Evolutionary conservation across 1,284 basidiomycete species (phyloP).

Genomic region (Leccinum fuscescens): DNA sequence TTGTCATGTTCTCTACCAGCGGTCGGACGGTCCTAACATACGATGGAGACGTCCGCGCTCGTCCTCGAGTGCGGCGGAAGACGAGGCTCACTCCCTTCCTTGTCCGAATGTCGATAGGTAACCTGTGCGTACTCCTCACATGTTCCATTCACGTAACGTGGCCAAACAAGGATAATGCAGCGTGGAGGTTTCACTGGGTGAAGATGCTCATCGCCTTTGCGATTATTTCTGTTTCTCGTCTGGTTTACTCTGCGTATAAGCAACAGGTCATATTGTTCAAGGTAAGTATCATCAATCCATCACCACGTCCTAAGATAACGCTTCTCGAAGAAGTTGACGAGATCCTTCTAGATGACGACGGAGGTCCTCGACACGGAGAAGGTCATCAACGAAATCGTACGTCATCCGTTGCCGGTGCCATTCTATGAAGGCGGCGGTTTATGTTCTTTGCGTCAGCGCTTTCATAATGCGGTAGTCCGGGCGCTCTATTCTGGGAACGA

Average conservation of each 20-base stretch:
- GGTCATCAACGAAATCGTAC: too few relatives aligned
- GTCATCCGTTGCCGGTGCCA: too few relatives aligned
- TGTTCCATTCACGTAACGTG: neutral
- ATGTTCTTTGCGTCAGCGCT: too few relatives aligned
- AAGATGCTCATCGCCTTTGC: slow-evolving; percentile 70
- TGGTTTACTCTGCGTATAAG: slow-evolving; percentile 29
- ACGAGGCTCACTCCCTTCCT: slow-evolving; percentile 54
- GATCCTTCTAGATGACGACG: too few relatives aligned
- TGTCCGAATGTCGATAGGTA: slow-evolving; percentile 85
- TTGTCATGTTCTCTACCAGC: neutral
- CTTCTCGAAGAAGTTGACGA: too few relatives aligned
- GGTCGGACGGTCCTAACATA: neutral
- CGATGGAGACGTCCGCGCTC: slow-evolving; percentile 18
- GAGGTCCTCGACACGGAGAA: too few relatives aligned
- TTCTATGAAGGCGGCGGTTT: too few relatives aligned
- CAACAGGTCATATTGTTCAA: too few relatives aligned
- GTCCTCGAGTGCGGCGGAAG: slow-evolving; percentile 32
- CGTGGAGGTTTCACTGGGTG: slow-evolving; percentile 79
- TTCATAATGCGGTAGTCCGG: too few relatives aligned
- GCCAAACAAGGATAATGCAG: slow-evolving; percentile 37
- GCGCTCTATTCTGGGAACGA: too few relatives aligned
- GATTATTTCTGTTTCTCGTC: slow-evolving; percentile 82
- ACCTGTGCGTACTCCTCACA: slow-evolving; percentile 51
- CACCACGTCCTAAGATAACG: too few relatives aligned
- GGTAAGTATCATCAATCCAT: too few relatives aligned